Evolutionary conservation across 768 basidiomycete genomes (phyloP).

Genomic region (Russula compacta): DNA sequence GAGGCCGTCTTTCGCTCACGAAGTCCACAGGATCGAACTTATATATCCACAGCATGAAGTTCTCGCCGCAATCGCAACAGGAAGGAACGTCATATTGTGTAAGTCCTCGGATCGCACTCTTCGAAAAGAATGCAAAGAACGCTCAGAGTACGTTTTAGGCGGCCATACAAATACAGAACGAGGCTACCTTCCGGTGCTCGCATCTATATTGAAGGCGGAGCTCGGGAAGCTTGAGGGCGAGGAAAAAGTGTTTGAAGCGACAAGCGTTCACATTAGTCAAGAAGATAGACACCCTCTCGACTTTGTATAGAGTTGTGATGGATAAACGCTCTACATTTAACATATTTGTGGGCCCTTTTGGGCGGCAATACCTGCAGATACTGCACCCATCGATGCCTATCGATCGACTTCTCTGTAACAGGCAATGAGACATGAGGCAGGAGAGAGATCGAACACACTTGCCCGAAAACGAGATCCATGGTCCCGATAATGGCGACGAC

Average conservation of each 20-base stretch:
- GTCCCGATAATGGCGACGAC: constrained; percentile 97
- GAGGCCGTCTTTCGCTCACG: constrained; percentile 11
- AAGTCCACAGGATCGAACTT: constrained; percentile 2
- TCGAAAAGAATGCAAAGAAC: background rate
- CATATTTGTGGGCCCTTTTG: background rate
- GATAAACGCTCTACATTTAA: constrained; percentile 2
- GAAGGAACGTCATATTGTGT: constrained; percentile 80
- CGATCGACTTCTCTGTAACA: constrained; percentile 37
- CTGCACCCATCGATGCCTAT: constrained; percentile 30
- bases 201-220: constrained; percentile 48
- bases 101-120: constrained; percentile 26
- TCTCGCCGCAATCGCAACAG: constrained; percentile 66
- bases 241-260: constrained; percentile 22
- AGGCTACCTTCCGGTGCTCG: constrained; percentile 75
- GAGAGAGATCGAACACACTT: constrained; percentile 30
- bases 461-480: constrained; percentile 97
- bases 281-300: constrained; percentile 68
- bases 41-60: constrained; percentile 62
- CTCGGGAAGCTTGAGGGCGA: constrained; percentile 35
- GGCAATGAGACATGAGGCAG: background rate
- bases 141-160: constrained; percentile 34
- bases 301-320: constrained; percentile 38
- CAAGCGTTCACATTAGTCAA: constrained; percentile 64
- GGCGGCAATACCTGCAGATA: background rate
- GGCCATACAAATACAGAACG: constrained; percentile 95